Base-by-base conservation (phyloP, 202 grass and related monocot genomes). In the Panicum virgatum region DNA sequence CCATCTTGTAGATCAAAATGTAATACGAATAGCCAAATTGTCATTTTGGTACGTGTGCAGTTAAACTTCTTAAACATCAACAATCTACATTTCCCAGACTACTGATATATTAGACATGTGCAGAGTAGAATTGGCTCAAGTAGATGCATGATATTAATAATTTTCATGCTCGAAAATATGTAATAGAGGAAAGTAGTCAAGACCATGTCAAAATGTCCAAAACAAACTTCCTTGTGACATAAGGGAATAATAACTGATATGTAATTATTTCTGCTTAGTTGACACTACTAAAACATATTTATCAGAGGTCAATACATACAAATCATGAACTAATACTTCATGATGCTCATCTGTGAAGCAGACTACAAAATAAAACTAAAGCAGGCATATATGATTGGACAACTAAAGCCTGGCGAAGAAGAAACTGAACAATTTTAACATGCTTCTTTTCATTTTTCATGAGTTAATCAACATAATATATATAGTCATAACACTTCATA, bases 351-450 rank as follows among this genome's bases (percentile, higher is more conserved):
- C 32, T 56, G n/a, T 56, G 12, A 30, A 13, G 29, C 4, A 4
- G 3, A 34, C 16, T 22, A 64, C 9, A 71, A 82, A 63, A 77
- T 3, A 80, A 12, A 66, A 58, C 10, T 51, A 72, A 45, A 81
- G 36, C 36, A 43, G 34, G 30, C 32, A 60, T 39, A 60, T 39
- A 14, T 42, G 15, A 16, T 67, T 81, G 59, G 52, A 38, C 51
- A 72, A 10, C 44, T 64, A 12, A 86, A 61, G 40, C 57, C 20
- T 47, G 16, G 5, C 26, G 47, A 65, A 57, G 1, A 80, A 61
- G 15, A 18, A 61, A 81, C 20, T 60, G 47, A 69, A 74, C 48
- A 37, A 69, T 54, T 75, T 67, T 38, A 74, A 66, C 62, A 69
- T 38, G 16, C 8, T 32, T 15, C 18, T 25, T 45, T 15, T 23